These are phyloP conservation scores for Arthrobotrys conoides DNA, from an alignment of 2,329 filamentous ascomycete species.

Conservation along the genomic window DNA sequence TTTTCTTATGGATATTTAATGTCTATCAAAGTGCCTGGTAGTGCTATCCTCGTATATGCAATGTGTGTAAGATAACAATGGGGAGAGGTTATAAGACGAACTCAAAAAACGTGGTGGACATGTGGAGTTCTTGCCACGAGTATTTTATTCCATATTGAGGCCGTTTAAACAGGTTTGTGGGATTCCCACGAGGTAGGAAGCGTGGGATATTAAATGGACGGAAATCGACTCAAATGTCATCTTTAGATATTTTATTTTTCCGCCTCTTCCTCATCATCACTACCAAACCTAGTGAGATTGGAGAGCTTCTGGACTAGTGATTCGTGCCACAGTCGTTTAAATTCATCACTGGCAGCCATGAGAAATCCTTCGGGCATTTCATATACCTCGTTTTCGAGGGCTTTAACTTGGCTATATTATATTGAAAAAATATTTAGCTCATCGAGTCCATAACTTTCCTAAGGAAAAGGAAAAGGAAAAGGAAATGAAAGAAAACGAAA, in stretches of 20 bases:
- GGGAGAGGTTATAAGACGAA: conserved; percentile 3
- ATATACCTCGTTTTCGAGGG: conserved; percentile 55
- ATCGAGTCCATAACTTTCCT: background rate
- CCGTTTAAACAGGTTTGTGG: conserved; percentile 1
- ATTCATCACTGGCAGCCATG: conserved; percentile 59
- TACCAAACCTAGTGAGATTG: conserved; percentile 18
- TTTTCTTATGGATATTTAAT: background rate
- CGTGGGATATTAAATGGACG: conserved; percentile 16
- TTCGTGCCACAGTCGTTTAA: conserved; percentile 52
- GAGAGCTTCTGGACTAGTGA: conserved; percentile 44
- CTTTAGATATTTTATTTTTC: background rate
- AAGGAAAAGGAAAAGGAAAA: background rate
- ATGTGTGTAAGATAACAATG: background rate
- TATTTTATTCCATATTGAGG: conserved; percentile 38
- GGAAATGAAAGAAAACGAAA: too few species aligned
- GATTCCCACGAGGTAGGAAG: conserved; percentile 3
- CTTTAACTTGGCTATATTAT: conserved; percentile 54
- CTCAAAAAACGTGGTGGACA: conserved; percentile 24
- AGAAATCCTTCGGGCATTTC: conserved; percentile 51
- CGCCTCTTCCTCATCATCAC: conserved; percentile 21
- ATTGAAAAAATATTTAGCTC: conserved; percentile 30
- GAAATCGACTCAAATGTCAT: conserved; percentile 34
- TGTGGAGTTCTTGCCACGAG: conserved; percentile 2
- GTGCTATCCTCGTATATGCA: conserved; percentile 3
- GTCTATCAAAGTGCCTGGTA: background rate